Evolutionary conservation across 768 basidiomycete species (phyloP), one percentile per base, ranked within the genome.

Genomic region (Xerocomus potaroensis): DNA sequence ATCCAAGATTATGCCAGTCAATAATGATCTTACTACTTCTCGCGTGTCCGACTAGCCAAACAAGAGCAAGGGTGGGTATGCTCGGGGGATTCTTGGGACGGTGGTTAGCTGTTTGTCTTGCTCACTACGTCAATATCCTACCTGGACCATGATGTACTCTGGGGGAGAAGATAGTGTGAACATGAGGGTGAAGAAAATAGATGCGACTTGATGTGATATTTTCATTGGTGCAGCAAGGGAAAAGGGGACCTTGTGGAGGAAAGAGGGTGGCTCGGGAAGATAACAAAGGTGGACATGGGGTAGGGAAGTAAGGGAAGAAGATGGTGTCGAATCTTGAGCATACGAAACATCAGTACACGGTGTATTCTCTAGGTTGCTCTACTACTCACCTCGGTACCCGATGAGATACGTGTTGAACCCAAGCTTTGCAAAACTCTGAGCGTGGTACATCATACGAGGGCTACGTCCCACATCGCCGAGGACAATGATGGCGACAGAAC

Each of bases 1-100:
- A 93, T 15, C 96, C 96, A 21, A 95, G 78, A 65, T 99, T 99
- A 64, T 99, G 96, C 96, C 96, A 99, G 69, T 99, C 96, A 45
- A 99, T 93, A 49, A 99, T 88, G 54, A 99, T 72, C 57, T 88
- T 91, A 54, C 84, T 85, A 3, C 87, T 84, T 15, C 81, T 76
- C 14, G 91, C 57, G 16, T 70, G 61, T 18, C 78, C 78, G 1
- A 84, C 81, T 22, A 92, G 64, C 75, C 88, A 87, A 3, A 89
- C 91, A 16, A 98, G 70, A 3, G 84, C 83, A 15, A 99, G 78
- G 0, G 94, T 94, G 1, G 96, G 96, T 30, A 99, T 93, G 49
- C 88, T 89, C 8, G 96, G 96, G 22, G 96, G 96, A 60, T 98
- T 99, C 91, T 99, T 60, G 26, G 45, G 60, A 46, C 15, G 30